Percentiles rank a stretch among this genome's conserved stretches.
phyloP scores from a whole-genome alignment of 2,329 filamentous ascomycete species.

The Endothia cerciana region DNA sequence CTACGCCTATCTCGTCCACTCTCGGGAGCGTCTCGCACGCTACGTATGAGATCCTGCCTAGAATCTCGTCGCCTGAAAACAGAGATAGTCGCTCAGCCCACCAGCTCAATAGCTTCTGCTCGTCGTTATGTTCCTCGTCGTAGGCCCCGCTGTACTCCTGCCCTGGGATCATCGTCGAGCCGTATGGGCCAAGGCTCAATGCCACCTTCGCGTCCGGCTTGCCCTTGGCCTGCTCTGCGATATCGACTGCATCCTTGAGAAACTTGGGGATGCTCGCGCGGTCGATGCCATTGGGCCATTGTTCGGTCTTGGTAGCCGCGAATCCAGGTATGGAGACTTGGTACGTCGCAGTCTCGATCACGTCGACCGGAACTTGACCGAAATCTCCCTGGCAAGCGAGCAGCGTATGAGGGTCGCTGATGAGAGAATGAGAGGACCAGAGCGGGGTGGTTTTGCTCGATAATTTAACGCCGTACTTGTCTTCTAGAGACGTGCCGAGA shows the following conservation, averaged over 20 bases:
- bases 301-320: constrained; percentile 47
- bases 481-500: constrained; percentile 68
- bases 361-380: constrained; percentile 58
- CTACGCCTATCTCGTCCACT: constrained; percentile 63
- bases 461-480: constrained; percentile 59
- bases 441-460: constrained; percentile 56
- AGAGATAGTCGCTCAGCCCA: constrained; percentile 58
- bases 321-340: constrained; percentile 65
- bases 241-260: constrained; percentile 48
- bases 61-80: constrained; percentile 49
- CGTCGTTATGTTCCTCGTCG: constrained; percentile 50
- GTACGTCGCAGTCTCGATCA: constrained; percentile 71
- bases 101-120: constrained; percentile 55
- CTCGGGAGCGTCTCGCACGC: constrained; percentile 70
- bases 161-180: constrained; percentile 67
- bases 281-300: constrained; percentile 49
- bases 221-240: constrained; percentile 43
- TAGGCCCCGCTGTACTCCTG: constrained; percentile 69
- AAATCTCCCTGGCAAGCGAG: constrained; percentile 61
- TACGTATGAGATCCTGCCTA: constrained; percentile 53
- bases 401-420: constrained; percentile 56
- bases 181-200: constrained; percentile 68
- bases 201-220: constrained; percentile 46
- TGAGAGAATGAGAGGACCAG: constrained; percentile 70
- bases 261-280: constrained; percentile 44